Evolutionary conservation across 2,329 filamentous ascomycete genomes (phyloP).

Genomic region (Fusarium anthophilum): DNA sequence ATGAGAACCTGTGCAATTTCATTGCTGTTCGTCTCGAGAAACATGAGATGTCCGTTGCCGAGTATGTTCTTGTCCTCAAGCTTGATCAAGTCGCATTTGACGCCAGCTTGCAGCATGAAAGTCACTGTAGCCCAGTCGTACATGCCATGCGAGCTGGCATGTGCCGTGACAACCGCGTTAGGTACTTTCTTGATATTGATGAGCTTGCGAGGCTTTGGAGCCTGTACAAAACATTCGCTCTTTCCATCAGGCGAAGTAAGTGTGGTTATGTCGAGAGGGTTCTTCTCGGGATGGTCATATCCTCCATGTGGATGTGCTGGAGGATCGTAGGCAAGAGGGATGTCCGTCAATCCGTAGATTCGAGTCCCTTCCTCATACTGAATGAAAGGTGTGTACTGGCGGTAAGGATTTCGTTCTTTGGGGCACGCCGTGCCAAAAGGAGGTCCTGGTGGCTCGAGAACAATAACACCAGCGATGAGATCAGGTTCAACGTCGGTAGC

Average conservation of each 20-base stretch:
- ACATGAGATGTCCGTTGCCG: slow-evolving; percentile 66
- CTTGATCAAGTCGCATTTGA: slow-evolving; percentile 54
- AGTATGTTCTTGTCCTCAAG: slow-evolving; percentile 55
- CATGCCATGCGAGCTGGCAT: slow-evolving; percentile 62
- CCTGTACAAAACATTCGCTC: slow-evolving; percentile 38
- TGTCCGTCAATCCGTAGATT: slow-evolving; percentile 53
- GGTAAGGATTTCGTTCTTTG: slow-evolving; percentile 2
- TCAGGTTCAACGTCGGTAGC: slow-evolving; percentile 59
- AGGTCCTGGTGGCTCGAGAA: slow-evolving; percentile 63
- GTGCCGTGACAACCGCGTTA: slow-evolving; percentile 59
- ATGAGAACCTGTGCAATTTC: slow-evolving; percentile 51
- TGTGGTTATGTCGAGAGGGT: slow-evolving; percentile 28
- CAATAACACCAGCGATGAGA: slow-evolving; percentile 58
- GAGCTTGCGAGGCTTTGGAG: slow-evolving; percentile 49
- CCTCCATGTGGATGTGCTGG: slow-evolving; percentile 35
- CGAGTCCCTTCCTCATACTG: slow-evolving; percentile 43
- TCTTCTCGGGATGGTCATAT: not conserved
- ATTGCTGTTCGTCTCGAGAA: slow-evolving; percentile 62
- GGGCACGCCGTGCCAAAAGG: slow-evolving; percentile 51
- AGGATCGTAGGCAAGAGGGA: slow-evolving; percentile 55
- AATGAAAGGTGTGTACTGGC: slow-evolving; percentile 36
- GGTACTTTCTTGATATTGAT: slow-evolving; percentile 58
- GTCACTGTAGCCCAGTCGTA: slow-evolving; percentile 65
- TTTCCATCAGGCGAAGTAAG: slow-evolving; percentile 10
- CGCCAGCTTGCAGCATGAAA: slow-evolving; percentile 63